A percentile compares a stretch with the other conserved stretches of the same genome.
Conservation (phyloP, 2,329 filamentous ascomycete genomes). For the Sarocladium kiliense region DNA sequence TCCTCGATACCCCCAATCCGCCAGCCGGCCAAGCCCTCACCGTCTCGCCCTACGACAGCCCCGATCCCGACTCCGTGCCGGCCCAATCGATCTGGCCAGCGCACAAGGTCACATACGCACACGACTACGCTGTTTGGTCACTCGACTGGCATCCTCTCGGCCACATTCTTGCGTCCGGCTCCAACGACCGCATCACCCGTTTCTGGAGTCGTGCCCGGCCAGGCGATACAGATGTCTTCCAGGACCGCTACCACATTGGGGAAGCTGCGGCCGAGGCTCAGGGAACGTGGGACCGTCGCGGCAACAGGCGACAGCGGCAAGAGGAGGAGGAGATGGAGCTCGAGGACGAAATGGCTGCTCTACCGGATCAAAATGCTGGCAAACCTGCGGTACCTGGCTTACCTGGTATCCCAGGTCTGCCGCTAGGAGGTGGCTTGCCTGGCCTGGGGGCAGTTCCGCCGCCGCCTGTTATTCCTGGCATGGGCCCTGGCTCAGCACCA, state of each 20-base stretch:
- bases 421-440: constrained; percentile 33
- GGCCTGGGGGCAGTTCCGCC: constrained; percentile 36
- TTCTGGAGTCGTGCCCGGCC: constrained; percentile 94
- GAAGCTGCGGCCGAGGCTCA: constrained; percentile 89
- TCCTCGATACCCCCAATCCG: constrained; percentile 91
- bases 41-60: constrained; percentile 77
- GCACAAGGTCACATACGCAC: constrained; percentile 80
- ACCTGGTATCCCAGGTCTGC: constrained; percentile 57
- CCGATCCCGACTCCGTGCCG: constrained; percentile 72
- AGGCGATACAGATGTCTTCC: constrained; percentile 77
- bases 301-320: constrained; percentile 70
- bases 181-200: constrained; percentile 91
- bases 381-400: constrained; percentile 23
- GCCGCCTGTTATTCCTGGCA: constrained; percentile 42
- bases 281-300: constrained; percentile 86
- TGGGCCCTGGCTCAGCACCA: constrained; percentile 35
- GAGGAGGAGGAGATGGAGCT: constrained; percentile 92
- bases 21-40: constrained; percentile 67
- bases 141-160: constrained; percentile 96
- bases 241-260: constrained; percentile 92
- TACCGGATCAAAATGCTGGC: constrained; percentile 79
- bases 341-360: constrained; percentile 87
- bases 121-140: constrained; percentile 95
- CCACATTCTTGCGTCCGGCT: constrained; percentile 90
- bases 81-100: constrained; percentile 90